Base-by-base conservation (phyloP, 192 early-diverging fungal species). In the Oehlia diaphana region DNA sequence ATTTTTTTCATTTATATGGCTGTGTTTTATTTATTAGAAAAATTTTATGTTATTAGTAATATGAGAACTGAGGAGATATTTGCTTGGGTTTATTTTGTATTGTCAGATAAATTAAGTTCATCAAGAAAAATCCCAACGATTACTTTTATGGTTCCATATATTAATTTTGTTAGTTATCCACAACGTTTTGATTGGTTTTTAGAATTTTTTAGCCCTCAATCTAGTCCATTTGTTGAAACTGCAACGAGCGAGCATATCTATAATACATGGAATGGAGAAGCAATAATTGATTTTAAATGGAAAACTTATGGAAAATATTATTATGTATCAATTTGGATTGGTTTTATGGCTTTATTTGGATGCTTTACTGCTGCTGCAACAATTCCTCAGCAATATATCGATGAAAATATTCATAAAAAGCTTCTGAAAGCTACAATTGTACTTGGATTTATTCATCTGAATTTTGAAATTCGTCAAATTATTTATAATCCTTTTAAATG, bases 221-320 rank as follows among this genome's bases (percentile, higher is more conserved):
- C 69, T 21, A 71, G 69, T 16, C 31, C 69, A 9, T 71, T 71
- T 21, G 16, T 21, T 13, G 23, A 37, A 21, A 33, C 6, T 9
- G 42, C 44, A 14, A 37, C 2, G 2, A 37, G 3, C 37, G 2
- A 2, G 2, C 4, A 37, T 37, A 37, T 37, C 3, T 37, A 37
- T 37, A 37, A 37, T 2, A 37, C 37, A 37, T 37, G 37, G 37
- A 37, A 4, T 5, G 37, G 37, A 4, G 37, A 37, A 37, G 37
- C 37, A 2, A 37, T 37, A 13, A 9, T 49, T n/a, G 26, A 72
- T 23, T 72, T 72, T 42, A 72, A 72, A 28, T 72, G 71, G 71
- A 50, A 23, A 0, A 16, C 37, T 13, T 72, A 31, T 72, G 71
- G 71, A 16, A 72, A 19, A 72, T 10, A 23, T 13, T 72, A 72